Percentiles rank a stretch among this genome's conserved stretches.
These are phyloP conservation scores for Fennellomyces sp. DNA, from an alignment of 371 early-diverging fungal species.

Conservation along the genomic window DNA sequence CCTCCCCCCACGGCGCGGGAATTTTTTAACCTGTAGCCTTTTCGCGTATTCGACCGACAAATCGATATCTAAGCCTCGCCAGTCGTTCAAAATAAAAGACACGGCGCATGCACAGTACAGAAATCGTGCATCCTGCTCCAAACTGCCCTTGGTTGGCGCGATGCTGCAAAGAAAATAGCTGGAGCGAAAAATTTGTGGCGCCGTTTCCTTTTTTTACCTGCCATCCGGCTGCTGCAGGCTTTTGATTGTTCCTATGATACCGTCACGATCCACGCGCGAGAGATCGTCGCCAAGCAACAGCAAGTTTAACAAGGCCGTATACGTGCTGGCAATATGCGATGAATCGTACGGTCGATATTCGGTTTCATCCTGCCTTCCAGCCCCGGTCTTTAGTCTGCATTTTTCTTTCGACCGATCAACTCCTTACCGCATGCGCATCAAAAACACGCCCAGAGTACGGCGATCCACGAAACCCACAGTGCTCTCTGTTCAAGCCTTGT, in stretches of 20 bases:
- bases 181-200: neutral
- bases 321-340: slow-evolving; percentile 89
- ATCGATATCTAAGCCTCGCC: slow-evolving; percentile 77
- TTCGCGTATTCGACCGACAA: slow-evolving; percentile 67
- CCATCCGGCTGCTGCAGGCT: slow-evolving; percentile 78
- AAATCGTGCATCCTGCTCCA: slow-evolving; percentile 90
- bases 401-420: neutral
- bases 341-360: slow-evolving; percentile 53
- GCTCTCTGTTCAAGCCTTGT: slow-evolving; percentile 33
- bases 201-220: slow-evolving; percentile 48
- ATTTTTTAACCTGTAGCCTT: slow-evolving; percentile 57
- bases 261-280: slow-evolving; percentile 75
- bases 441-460: slow-evolving; percentile 68
- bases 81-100: slow-evolving; percentile 85
- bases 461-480: slow-evolving; percentile 71
- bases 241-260: slow-evolving; percentile 61
- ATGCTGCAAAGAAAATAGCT: slow-evolving; percentile 49
- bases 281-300: slow-evolving; percentile 90
- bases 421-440: slow-evolving; percentile 49
- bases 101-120: slow-evolving; percentile 89
- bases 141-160: slow-evolving; percentile 62
- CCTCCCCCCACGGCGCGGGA: neutral
- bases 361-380: slow-evolving; percentile 20
- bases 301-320: slow-evolving; percentile 83
- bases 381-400: no score